A percentile compares a stretch with the other conserved stretches of the same genome.
phyloP scores from a whole-genome alignment of 2,329 filamentous ascomycete species.

The Fusarium sp. region DNA sequence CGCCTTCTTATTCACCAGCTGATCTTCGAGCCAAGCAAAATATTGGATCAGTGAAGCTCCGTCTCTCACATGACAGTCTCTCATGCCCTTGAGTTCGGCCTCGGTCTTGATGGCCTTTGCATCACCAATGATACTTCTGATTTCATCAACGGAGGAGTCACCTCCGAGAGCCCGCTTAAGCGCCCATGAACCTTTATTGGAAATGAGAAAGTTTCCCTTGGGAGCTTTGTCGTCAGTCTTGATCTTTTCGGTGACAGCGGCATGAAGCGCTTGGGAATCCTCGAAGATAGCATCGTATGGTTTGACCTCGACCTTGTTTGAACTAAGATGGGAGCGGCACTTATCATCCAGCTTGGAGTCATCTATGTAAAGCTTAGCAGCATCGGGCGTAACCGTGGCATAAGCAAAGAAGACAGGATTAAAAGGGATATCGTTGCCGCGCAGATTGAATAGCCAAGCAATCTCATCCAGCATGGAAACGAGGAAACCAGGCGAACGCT shows the following conservation, averaged over 20 bases:
- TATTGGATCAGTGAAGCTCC: conserved; percentile 91
- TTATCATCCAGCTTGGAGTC: conserved; percentile 78
- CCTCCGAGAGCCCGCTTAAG: conserved; percentile 87
- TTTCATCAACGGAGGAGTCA: conserved; percentile 84
- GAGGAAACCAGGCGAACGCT: conserved; percentile 86
- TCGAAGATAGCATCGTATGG: conserved; percentile 85
- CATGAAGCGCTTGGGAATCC: conserved; percentile 73
- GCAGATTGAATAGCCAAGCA: conserved; percentile 98
- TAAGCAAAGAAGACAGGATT: conserved; percentile 99
- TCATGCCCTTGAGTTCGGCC: conserved; percentile 90
- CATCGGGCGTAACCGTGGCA: conserved; percentile 81
- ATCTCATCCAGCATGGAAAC: conserved; percentile 96
- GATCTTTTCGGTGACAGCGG: conserved; percentile 54
- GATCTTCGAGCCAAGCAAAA: conserved; percentile 96
- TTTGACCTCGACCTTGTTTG: conserved; percentile 77
- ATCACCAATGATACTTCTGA: conserved; percentile 87
- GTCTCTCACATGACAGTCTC: conserved; percentile 91
- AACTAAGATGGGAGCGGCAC: conserved; percentile 74
- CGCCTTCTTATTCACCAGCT: conserved; percentile 78
- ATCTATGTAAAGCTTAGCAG: conserved; percentile 86
- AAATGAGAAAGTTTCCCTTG: conserved; percentile 80
- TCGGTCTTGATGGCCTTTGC: conserved; percentile 96
- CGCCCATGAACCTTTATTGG: conserved; percentile 93
- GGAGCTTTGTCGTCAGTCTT: conserved; percentile 47
- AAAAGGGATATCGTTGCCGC: conserved; percentile 94